A percentile compares a stretch with the other conserved stretches of the same genome.
Evolutionary conservation across 140 eudicot genomes (phyloP).

Genomic region (Cichorium intybus): DNA sequence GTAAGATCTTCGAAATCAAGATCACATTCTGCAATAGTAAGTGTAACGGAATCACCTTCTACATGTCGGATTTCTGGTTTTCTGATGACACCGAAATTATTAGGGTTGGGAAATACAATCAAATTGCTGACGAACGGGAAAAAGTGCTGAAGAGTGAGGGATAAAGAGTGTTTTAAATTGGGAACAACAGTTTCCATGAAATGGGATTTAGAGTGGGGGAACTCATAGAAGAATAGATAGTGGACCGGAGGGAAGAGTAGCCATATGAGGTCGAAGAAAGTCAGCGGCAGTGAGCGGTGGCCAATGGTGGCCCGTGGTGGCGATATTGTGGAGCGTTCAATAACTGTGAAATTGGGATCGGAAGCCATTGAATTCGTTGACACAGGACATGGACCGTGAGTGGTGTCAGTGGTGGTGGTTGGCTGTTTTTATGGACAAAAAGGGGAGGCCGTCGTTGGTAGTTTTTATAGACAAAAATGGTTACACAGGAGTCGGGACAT

Average conservation of each 20-base stretch:
- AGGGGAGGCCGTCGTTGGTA: too few species aligned
- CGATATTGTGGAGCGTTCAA: constrained; percentile 21
- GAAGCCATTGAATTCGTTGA: constrained; percentile 11
- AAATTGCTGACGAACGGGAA: constrained; percentile 38
- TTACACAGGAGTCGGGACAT: too few species aligned
- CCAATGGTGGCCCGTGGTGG: constrained; percentile 27
- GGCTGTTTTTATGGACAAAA: constrained; percentile 4
- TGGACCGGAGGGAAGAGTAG: constrained; percentile 33
- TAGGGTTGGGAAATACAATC: constrained; percentile 6
- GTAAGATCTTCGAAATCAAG: constrained; percentile 27
- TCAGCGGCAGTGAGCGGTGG: constrained; percentile 33
- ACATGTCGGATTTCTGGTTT: constrained; percentile 33
- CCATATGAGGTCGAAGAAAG: constrained; percentile 43
- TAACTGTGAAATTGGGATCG: background rate
- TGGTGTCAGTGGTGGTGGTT: background rate
- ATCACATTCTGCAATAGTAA: constrained; percentile 26
- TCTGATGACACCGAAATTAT: background rate
- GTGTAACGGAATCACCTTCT: constrained; percentile 33
- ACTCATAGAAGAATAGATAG: constrained; percentile 31
- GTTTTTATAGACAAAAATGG: too few species aligned
- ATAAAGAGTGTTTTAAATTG: constrained; percentile 38
- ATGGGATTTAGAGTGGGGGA: constrained; percentile 29
- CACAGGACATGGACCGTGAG: background rate
- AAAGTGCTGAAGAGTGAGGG: constrained; percentile 47
- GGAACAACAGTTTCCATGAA: constrained; percentile 41